Evolutionary conservation across 2,329 filamentous ascomycete species (phyloP).

Genomic region (Lachnellula arida): DNA sequence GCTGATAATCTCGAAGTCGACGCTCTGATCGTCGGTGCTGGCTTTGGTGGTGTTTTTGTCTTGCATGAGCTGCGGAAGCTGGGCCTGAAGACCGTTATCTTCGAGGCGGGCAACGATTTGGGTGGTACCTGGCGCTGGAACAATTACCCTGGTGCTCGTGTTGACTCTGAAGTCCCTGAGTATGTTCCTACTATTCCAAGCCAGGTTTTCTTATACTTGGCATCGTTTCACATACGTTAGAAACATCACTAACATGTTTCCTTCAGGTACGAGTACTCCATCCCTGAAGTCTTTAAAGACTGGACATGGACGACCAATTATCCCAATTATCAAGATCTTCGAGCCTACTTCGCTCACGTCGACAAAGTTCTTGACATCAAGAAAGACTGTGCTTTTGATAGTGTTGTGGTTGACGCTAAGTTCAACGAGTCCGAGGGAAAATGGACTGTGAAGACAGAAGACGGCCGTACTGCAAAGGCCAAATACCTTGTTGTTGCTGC

Average conservation of each 20-base stretch:
- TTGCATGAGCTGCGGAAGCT: conserved; percentile 44
- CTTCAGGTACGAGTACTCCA: conserved; percentile 20
- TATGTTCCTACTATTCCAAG: conserved; percentile 31
- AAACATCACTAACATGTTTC: too few species aligned
- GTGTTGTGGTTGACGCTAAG: conserved; percentile 35
- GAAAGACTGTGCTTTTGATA: conserved; percentile 38
- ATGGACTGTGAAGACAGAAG: conserved; percentile 39
- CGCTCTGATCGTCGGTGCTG: conserved; percentile 27
- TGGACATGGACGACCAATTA: conserved; percentile 43
- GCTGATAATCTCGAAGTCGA: conserved; percentile 40
- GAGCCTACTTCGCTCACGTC: conserved; percentile 43
- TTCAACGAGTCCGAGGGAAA: conserved; percentile 34
- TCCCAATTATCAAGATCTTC: conserved; percentile 38
- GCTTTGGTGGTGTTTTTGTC: conserved; percentile 40
- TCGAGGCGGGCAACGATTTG: conserved; percentile 2
- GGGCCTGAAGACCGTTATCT: conserved; percentile 6
- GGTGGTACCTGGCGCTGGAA: conserved; percentile 31
- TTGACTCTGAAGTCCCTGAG: conserved; percentile 40
- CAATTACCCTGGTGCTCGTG: conserved; percentile 42
- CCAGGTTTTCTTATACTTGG: too few species aligned
- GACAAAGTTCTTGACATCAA: conserved; percentile 40
- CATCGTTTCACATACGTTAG: too few species aligned
- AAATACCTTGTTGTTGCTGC: conserved; percentile 23
- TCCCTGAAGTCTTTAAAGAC: conserved; percentile 43
- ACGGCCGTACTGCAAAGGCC: conserved; percentile 28